Evolutionary conservation across 140 eudicot species (phyloP), one percentile per base, ranked within the genome.

Genomic region (Eryngium alpinum): DNA sequence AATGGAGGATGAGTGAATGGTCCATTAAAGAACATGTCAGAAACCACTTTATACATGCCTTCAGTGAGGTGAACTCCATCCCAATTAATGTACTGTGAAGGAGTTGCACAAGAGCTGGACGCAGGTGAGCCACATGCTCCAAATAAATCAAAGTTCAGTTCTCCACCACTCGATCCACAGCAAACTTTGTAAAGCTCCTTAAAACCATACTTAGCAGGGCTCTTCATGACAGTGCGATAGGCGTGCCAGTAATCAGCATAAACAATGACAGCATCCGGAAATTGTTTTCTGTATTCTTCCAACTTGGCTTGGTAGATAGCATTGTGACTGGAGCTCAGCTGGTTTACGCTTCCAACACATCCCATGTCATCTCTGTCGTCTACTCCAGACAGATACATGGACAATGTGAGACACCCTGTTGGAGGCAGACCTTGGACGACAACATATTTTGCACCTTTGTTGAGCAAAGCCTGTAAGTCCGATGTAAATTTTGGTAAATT

Each of bases 11-110:
- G 88, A 32, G 84, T 84, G 75, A 74, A 89, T 9, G 83, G 80
- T 15, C 93, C 97, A 49, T 88, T 84, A 9, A 92, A 60, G 43
- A 90, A 90, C 38, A 83, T 81, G 9, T 85, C 89, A 24, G 92
- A 87, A 74, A 94, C 82, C 19, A 75, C 91, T 83, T 87, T 89
- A 73, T 92, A 81, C 97, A 94, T 89, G 69, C 89, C 98, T 81
- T 94, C 98, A 0, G 98, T 92, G 19, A 92, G 81, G 82, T 94
- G 98, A 78, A 89, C 97, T 21, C 98, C 98, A 34, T 94, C 98
- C 98, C 98, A 94, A 28, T 94, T 94, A 24, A 94, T 83, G 27
- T 88, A 94, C 80, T 86, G 72, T 16, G 93, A 86, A 49, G 98
- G 98, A 51, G 84, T 46, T 19, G 85, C 17, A 38, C 98, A 94